Evolutionary conservation across 805 yeast species (phyloP).

Genomic region (Isabelozyma heimii): DNA sequence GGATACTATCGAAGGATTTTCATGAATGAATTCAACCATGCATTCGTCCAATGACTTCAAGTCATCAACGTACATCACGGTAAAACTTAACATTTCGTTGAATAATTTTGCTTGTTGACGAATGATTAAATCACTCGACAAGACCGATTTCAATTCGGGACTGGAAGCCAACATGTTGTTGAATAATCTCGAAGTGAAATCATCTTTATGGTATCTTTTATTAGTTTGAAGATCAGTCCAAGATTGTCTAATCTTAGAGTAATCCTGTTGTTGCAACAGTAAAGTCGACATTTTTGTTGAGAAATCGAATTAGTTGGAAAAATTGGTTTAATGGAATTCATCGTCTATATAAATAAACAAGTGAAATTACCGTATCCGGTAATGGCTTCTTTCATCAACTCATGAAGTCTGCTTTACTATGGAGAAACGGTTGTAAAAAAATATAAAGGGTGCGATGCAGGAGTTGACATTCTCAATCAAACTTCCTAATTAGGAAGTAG

Average conservation of each 20-base stretch:
- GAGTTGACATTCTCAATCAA: conserved; percentile 1
- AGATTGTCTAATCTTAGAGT: conserved; percentile 22
- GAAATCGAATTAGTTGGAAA: background rate
- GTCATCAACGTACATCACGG: conserved; percentile 30
- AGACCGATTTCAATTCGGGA: conserved; percentile 18
- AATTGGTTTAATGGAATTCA: background rate
- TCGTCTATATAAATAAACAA: background rate
- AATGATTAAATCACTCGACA: conserved; percentile 17
- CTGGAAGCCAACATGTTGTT: conserved; percentile 31
- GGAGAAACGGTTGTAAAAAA: background rate
- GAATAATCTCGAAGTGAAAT: conserved; percentile 29
- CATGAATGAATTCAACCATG: conserved; percentile 28
- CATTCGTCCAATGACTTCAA: conserved; percentile 27
- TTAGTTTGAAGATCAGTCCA: conserved; percentile 32
- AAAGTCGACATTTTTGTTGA: conserved; percentile 4
- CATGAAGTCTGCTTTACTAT: no score
- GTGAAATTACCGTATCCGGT: background rate
- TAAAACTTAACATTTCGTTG: conserved; percentile 32
- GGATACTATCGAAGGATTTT: conserved; percentile 23
- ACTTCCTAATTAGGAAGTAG: conserved; percentile 8
- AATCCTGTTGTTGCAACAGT: conserved; percentile 10
- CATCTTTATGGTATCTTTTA: conserved; percentile 25
- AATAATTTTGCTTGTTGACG: conserved; percentile 32
- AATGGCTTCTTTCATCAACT: no score
- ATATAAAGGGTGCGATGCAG: background rate